A percentile compares a stretch with the other conserved stretches of the same genome.
These are phyloP conservation scores for Dentipellis fragilis DNA, from an alignment of 768 basidiomycete species.

Conservation along the genomic window DNA sequence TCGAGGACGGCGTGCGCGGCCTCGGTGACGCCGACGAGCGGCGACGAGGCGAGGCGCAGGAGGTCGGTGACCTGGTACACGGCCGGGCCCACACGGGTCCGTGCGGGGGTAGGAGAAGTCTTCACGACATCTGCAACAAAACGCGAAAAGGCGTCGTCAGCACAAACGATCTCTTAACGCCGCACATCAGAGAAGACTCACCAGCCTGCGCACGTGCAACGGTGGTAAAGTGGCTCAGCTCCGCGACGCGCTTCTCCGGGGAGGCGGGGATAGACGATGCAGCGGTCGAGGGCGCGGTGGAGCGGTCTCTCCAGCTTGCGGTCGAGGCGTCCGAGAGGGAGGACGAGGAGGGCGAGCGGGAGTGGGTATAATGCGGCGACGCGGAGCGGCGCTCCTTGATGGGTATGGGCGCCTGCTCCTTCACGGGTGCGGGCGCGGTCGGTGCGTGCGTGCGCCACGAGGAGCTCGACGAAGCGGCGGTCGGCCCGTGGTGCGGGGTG, in stretches of 20 bases:
- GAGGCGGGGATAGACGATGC: neutral
- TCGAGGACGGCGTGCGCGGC: slow-evolving; percentile 5
- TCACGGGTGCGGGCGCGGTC: neutral
- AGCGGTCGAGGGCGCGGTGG: neutral
- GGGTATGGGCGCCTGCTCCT: neutral
- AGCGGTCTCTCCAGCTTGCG: neutral
- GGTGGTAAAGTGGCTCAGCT: no score
- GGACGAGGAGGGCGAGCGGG: neutral
- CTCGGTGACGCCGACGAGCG: slow-evolving; percentile 9
- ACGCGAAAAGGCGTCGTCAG: neutral
- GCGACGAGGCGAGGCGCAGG: slow-evolving; percentile 10
- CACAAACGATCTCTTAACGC: neutral
- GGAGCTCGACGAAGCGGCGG: neutral
- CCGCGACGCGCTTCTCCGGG: neutral
- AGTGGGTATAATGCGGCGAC: neutral
- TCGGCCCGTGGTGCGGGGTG: slow-evolving; percentile 1
- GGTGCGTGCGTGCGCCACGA: slow-evolving; percentile 9
- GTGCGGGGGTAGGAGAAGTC: no score
- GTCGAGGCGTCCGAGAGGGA: neutral
- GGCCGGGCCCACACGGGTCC: neutral
- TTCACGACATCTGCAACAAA: no score
- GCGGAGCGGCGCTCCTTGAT: neutral
- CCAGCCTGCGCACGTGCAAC: no score
- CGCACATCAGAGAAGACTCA: no score
- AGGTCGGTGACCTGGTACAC: slow-evolving; percentile 8